Evolutionary conservation across 371 early-diverging fungal species (phyloP), one percentile per base, ranked within the genome.

Genomic region (Syncephalastrum monosporum): DNA sequence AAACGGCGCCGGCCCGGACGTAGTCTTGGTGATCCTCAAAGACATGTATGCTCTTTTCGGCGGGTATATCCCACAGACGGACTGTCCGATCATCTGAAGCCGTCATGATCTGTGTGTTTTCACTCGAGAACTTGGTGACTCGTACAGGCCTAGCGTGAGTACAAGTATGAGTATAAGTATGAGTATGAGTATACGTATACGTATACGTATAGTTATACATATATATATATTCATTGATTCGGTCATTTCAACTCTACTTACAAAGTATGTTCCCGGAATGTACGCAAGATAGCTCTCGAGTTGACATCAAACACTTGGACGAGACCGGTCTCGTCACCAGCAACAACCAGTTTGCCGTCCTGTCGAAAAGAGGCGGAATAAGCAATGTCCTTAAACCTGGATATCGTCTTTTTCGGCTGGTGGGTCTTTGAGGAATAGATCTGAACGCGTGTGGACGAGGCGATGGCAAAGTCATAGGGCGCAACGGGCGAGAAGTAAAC

Each of bases 31-130:
- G 97, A 21, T 87, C 94, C 12, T 72, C 79, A 58, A 95, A 92
- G n/a, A 80, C 71, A 25, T 78, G 74, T 19, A 92, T 64, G 13
- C 87, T 74, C n/a, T 81, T 71, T 66, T 93, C 89, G 42, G 88
- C 85, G 19, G 97, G 89, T 59, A 97, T 88, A 69, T 97, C 97
- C 96, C 95, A 96, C 50, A 96, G 64, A 55, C 88, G 81, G 44
- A 95, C 93, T 5, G 96, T 91, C 62, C 82, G 82, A 68, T 97
- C 98, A 68, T 96, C 96, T 19, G 93, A 92, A 42, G 87, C 91
- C 14, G 94, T 88, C 58, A 96, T 55, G 47, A 97, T 83, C 56
- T 93, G 86, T 8, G 83, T 85, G 59, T 87, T 87, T 74, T 90
- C 83, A 12, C 83, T 80, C 38, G 88, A 83, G 64, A 96, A 97